Base-by-base conservation (phyloP, 2,329 filamentous ascomycete genomes). In the Xylariales sp. region DNA sequence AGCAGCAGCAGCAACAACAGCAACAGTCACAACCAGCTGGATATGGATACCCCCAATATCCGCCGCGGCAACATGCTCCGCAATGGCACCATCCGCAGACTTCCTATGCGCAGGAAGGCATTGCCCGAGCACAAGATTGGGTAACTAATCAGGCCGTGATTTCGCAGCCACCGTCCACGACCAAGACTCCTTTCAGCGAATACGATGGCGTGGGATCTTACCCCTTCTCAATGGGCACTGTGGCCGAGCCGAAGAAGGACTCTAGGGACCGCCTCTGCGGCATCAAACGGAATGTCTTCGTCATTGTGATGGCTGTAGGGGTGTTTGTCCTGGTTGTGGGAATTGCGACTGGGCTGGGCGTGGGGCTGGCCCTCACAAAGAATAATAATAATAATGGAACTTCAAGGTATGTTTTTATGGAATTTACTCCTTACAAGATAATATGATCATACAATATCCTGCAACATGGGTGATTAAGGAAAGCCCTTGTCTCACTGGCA, bases 331-430 rank as follows among this genome's bases (percentile, higher is more conserved):
- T 57, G 2, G 52, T 62, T 5, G 42, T 54, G 18, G 59, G 49
- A 6, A 40, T 61, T 5, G 58, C 57, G 4, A 41, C 54, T 1
- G 60, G 60, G 0, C 43, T 62, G 2, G 60, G 60, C 1, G 48
- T 62, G 4, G 60, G 60, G 2, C 37, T 62, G n/a, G 53, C 51
- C 12, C 38, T 51, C 27, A 44, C 41, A n/a, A 43, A 40, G 8
- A 33, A 21, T n/a, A n/a, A n/a, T n/a, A n/a, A n/a, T n/a, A n/a
- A n/a, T n/a, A n/a, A n/a, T n/a, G n/a, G n/a, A n/a, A n/a, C n/a
- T n/a, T n/a, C n/a, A n/a, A n/a, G n/a, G n/a, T n/a, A n/a, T n/a
- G n/a, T n/a, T n/a, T n/a, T n/a, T n/a, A n/a, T n/a, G n/a, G n/a
- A n/a, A n/a, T n/a, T n/a, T n/a, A n/a, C n/a, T n/a, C n/a, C n/a